Percentiles rank a stretch among this genome's conserved stretches.
Evolutionary conservation across 331 rosid genomes (phyloP).

Genomic region (Pyracantha coccinea): DNA sequence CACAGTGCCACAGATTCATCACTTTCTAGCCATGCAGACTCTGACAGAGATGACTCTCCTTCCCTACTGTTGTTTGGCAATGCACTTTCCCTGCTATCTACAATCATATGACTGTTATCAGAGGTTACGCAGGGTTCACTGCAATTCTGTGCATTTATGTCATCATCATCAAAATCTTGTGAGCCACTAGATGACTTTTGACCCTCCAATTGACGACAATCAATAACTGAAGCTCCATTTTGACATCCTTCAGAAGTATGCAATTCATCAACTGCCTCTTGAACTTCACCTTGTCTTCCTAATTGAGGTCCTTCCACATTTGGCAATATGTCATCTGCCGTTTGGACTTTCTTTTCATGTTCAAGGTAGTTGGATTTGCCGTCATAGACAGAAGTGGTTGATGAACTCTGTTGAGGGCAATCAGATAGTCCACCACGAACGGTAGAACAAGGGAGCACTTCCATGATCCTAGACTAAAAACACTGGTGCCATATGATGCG

Average conservation of each 20-base stretch:
- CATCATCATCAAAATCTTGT: constrained; percentile 46
- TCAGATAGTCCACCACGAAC: constrained; percentile 63
- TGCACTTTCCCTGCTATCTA: constrained; percentile 55
- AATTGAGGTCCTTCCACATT: constrained; percentile 32
- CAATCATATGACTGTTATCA: constrained; percentile 42
- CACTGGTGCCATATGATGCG: constrained; percentile 4
- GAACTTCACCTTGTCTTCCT: constrained; percentile 35
- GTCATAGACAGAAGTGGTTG: constrained; percentile 33
- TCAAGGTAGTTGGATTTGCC: constrained; percentile 38
- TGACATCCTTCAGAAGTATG: constrained; percentile 34
- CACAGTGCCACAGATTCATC: constrained; percentile 86
- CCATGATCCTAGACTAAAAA: constrained; percentile 44
- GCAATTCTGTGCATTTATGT: constrained; percentile 31
- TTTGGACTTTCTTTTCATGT: constrained; percentile 30
- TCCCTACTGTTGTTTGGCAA: constrained; percentile 50
- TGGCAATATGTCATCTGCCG: constrained; percentile 28
- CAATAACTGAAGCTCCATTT: constrained; percentile 41
- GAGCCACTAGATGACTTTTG: constrained; percentile 44
- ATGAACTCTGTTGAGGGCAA: constrained; percentile 46
- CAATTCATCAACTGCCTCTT: constrained; percentile 24
- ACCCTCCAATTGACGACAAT: constrained; percentile 38
- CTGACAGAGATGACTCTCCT: constrained; percentile 56
- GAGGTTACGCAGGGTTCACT: constrained; percentile 38
- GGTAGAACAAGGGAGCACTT: constrained; percentile 81
- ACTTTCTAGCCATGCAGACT: constrained; percentile 80